phyloP scores from a whole-genome alignment of 345 rosid species.

The Luvunga scandens region DNA sequence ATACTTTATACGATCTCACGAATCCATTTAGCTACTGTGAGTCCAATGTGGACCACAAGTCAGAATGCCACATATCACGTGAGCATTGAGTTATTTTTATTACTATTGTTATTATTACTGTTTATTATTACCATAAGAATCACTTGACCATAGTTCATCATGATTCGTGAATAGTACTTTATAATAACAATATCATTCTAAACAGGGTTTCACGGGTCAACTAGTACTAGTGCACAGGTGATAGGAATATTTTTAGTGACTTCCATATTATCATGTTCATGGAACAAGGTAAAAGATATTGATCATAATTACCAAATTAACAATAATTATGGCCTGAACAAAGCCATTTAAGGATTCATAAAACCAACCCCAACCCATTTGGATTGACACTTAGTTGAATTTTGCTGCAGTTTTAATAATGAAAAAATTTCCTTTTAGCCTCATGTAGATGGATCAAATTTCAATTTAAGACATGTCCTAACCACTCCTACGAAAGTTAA shows the following conservation, averaged over 20 bases:
- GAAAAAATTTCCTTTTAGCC: background rate
- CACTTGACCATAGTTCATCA: background rate
- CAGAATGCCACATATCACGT: background rate
- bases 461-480: background rate
- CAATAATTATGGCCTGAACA: background rate
- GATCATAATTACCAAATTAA: background rate
- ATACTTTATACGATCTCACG: background rate
- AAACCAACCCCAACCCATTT: background rate
- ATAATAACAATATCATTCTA: background rate
- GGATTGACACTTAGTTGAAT: background rate
- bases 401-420: background rate
- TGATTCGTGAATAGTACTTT: no score
- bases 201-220: background rate
- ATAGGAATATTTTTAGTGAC: background rate
- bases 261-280: conserved; percentile 1
- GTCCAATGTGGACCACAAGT: background rate
- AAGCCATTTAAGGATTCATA: background rate
- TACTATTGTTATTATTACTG: no score
- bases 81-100: background rate
- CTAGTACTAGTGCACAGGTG: background rate
- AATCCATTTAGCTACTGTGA: background rate
- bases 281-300: background rate
- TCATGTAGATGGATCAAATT: background rate
- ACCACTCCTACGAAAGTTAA: background rate
- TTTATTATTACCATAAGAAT: background rate